phyloP scores from a whole-genome alignment of 768 basidiomycete genomes.

The Nidularia pulvinata region DNA sequence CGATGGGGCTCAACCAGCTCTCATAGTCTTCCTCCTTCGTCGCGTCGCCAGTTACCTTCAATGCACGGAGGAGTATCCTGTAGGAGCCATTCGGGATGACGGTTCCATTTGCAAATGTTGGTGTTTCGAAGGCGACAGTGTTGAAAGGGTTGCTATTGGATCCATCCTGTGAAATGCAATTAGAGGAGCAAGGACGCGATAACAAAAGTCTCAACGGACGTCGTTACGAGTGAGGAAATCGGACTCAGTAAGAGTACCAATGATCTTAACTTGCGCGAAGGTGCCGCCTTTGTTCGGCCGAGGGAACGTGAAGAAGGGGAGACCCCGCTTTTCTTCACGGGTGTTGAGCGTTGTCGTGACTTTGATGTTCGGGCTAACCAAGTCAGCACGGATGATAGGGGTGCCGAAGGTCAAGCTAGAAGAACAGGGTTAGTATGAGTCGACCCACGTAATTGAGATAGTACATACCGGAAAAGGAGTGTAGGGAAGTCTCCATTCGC shows the following conservation, averaged over 20 bases:
- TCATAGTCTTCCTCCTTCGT: constrained; percentile 42
- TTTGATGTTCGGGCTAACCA: constrained; percentile 40
- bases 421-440: constrained; percentile 1
- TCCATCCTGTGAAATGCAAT: constrained; percentile 17
- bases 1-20: constrained; percentile 42
- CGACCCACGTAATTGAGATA: background rate
- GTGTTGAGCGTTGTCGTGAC: constrained; percentile 36
- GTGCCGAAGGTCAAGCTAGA: constrained; percentile 49
- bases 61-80: constrained; percentile 33
- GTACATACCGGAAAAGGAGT: constrained; percentile 32
- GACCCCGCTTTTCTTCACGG: constrained; percentile 11
- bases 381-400: constrained; percentile 40
- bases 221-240: constrained; percentile 47
- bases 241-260: constrained; percentile 47
- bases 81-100: constrained; percentile 39
- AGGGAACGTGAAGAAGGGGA: constrained; percentile 39
- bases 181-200: too few species aligned
- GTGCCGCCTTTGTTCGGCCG: constrained; percentile 26
- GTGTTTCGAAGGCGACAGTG: constrained; percentile 19
- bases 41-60: constrained; percentile 41
- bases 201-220: constrained; percentile 1
- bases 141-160: constrained; percentile 24
- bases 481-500: constrained; percentile 36
- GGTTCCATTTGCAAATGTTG: constrained; percentile 43
- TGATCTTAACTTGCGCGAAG: constrained; percentile 33